These are phyloP conservation scores for Heterobasidion irregulare DNA, from an alignment of 1,284 basidiomycete genomes.

Conservation along the genomic window DNA sequence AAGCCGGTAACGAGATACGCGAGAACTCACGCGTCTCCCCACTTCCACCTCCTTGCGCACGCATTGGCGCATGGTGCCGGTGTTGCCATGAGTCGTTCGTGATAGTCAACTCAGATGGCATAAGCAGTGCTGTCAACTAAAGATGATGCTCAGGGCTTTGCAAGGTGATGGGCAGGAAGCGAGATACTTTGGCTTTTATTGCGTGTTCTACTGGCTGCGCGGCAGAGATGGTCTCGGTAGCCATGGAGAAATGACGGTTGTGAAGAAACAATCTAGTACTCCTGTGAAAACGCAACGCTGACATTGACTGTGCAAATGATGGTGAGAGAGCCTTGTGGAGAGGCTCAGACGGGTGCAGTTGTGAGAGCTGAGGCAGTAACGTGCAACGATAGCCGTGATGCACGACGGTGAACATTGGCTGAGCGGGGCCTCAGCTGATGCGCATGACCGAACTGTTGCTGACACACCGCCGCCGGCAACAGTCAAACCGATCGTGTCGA, in stretches of 20 bases:
- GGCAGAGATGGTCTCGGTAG: conserved; percentile 3
- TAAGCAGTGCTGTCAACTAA: conserved; percentile 50
- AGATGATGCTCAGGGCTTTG: conserved; percentile 1
- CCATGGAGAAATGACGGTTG: conserved; percentile 11
- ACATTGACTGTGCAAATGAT: not conserved
- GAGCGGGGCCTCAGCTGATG: too few relatives aligned
- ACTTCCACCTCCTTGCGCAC: conserved; percentile 48
- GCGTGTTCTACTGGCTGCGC: conserved; percentile 18
- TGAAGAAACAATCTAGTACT: conserved; percentile 4
- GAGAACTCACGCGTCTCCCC: conserved; percentile 64
- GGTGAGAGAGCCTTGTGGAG: not conserved
- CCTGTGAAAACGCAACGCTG: not conserved
- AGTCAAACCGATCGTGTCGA: not conserved
- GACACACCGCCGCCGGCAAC: not conserved
- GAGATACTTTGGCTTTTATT: conserved; percentile 20
- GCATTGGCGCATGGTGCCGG: conserved; percentile 71
- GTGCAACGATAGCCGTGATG: too few relatives aligned
- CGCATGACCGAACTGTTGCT: not conserved
- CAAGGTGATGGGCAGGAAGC: conserved; percentile 6
- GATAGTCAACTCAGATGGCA: conserved; percentile 51
- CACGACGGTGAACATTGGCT: too few relatives aligned
- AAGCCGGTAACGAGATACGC: conserved; percentile 2
- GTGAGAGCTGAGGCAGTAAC: too few relatives aligned
- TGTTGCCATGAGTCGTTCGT: conserved; percentile 74
- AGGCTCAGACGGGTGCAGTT: not conserved